Base-by-base conservation (phyloP, 176 grass and related monocot species). In the Triticum turgidum region DNA sequence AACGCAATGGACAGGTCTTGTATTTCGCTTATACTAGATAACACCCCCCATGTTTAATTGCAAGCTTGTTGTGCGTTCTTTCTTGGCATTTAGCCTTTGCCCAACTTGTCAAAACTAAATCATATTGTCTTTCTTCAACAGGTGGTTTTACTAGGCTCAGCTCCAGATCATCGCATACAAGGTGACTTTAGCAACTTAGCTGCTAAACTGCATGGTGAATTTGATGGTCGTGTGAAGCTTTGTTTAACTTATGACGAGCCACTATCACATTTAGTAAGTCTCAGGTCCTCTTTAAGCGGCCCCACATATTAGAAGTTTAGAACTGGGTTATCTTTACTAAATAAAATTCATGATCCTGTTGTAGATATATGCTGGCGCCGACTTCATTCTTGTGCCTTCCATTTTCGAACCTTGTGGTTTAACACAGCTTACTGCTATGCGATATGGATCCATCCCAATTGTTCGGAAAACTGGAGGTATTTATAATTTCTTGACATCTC, bases 311-410 rank as follows among this genome's bases (percentile, higher is more conserved):
- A 11, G 30, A 81, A 84, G 27, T 71, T 90, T 76, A 11, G 30
- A 81, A 84, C 34, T 71, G 52, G 11, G 17, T 83, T 27, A 30
- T 72, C 4, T 65, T 25, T 80, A 20, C 33, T 78, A 37, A 83
- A 73, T 73, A 24, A 75, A 52, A 88, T 37, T 79, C 41, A 54
- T 80, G 59, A 14, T 76, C 24, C 10, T 82, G 13, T 70, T 79
- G 49, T 82, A 98, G 97, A 98, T 98, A 90, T 98, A 98, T 96
- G 97, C 94, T 69, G 97, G 94, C 4, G 84, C 97, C 22, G 97
- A 98, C 83, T 96, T 98, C 68, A 96, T 98, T 88, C 88, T 98
- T n/a, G 97, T 98, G 82, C 94, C 94, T 77, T 98, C 97, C 49
- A 44, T 98, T 69, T 98, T 98, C 4, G 97, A 98, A 83, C 97